Evolutionary conservation across 495 filamentous ascomycete genomes (phyloP).

Genomic region (Cercophora samala): DNA sequence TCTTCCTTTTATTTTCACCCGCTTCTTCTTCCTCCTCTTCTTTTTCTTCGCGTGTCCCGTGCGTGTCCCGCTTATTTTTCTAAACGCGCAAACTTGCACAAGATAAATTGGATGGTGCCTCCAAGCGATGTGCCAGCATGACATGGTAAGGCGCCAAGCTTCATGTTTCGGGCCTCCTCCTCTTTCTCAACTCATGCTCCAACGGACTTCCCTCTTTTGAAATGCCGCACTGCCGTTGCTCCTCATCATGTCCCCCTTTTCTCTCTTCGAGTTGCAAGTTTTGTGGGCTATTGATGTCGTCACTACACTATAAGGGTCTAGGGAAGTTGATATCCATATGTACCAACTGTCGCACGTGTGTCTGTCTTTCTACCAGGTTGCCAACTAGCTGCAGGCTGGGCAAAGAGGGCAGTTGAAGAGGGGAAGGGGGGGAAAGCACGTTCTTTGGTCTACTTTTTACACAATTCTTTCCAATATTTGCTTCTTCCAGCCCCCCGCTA

Average conservation of each 20-base stretch:
- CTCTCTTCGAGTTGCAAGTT: background rate
- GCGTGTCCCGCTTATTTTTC: background rate
- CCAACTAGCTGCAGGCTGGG: too few relatives aligned
- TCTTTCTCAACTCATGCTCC: background rate
- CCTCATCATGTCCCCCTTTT: background rate
- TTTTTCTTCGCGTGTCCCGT: background rate
- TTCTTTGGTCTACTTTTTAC: background rate
- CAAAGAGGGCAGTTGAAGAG: background rate
- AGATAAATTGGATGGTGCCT: background rate
- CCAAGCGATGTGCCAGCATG: background rate
- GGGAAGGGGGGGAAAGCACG: background rate
- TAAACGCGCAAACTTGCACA: background rate
- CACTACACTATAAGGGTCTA: background rate
- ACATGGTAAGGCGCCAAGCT: background rate
- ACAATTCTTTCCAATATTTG: background rate
- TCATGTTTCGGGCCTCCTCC: background rate
- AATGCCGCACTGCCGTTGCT: background rate
- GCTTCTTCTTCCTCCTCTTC: too few relatives aligned
- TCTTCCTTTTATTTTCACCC: background rate
- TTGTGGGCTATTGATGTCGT: background rate
- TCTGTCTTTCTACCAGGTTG: too few relatives aligned
- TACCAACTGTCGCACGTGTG: background rate
- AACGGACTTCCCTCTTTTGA: background rate
- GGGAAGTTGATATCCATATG: too few relatives aligned
- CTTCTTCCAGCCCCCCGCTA: background rate